Base-by-base conservation (phyloP, 306 rosid species). In the Casuarina glauca region DNA sequence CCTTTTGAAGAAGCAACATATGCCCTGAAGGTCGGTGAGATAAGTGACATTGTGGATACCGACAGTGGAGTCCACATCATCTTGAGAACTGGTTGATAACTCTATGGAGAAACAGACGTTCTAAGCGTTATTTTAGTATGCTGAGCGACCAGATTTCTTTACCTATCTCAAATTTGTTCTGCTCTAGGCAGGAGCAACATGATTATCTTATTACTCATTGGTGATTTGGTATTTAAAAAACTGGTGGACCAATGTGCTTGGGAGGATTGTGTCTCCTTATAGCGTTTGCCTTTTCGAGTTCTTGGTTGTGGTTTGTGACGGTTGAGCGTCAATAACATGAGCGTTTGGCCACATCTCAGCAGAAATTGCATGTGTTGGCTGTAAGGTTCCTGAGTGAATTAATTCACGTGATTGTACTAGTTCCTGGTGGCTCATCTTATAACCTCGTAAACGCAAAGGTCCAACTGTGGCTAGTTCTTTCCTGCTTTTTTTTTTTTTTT, bases 31-130 rank as follows among this genome's bases (percentile, higher is more conserved):
- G 88, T 94, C 69, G 97, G 98, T 50, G 97, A 92, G 79, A 61
- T 92, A 45, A 94, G 98, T 53, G 97, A 89, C 66, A 90, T 92
- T 80, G 93, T 94, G 85, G 97, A 94, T 53, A 94, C 97, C 15
- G 98, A 94, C 20, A 95, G 99, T 42, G 97, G 99, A 60, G 97
- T 85, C 81, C 99, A 95, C 93, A 87, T 93, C 73, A 93, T 95
- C 74, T 66, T 78, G 93, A 89, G 99, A 82, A 95, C 96, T 67
- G 88, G 79, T 54, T 93, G 88, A 93, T 69, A 16, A 15, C 48
- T 44, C 50, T 20, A 51, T 54, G 73, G 66, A 32, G 74, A 48
- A 8, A 74, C 75, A 72, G 63, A 73, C 45, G n/a, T n/a, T 69
- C 69, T 68, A 68, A 75, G 63, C 71, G n/a, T 67, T n/a, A 67